Evolutionary conservation across 192 early-diverging fungal genomes (phyloP), one percentile per base, ranked within the genome.

Genomic region (Pilobolus umbonatus): DNA sequence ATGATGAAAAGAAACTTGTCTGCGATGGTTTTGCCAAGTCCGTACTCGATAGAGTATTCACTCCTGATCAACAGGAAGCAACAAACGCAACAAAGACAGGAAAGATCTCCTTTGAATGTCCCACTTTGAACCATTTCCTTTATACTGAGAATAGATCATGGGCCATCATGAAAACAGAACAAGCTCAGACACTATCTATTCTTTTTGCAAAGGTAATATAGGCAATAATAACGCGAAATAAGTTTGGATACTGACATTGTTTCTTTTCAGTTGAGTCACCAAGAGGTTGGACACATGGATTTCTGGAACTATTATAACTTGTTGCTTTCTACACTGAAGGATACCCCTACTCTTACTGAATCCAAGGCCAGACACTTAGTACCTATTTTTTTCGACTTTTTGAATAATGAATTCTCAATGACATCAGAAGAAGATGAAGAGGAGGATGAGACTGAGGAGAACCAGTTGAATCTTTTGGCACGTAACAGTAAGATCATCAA

Each of bases 221-320:
- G 19, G 10, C 25, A 4, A 35, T 31, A 44, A 8, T 4, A 11
- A 21, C 22, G 17, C 22, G 24, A 2, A 10, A 21, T 39, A 22
- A 5, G 21, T 29, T 8, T n/a, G 44, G 0, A 2, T 22, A 7
- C 19, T 47, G 12, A 26, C 31, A 45, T 40, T 31, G 14, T 21
- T 56, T 34, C n/a, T 30, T 52, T 30, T 28, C 49, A 62, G 53
- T 29, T 50, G 26, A 43, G 28, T 30, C 57, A 54, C 35, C 15
- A 75, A 72, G 39, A 58, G 26, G 12, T 73, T 57, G 2, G 74
- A 66, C 38, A 50, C n/a, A 71, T 82, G 43, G 87, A 90, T 57
- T 83, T 84, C 64, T 78, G 82, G 73, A 88, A 90, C 65, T 79
- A 85, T 51, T 81, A 81, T 61, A 72, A 70, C 12, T 69, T 79